Base-by-base conservation (phyloP, 2,329 filamentous ascomycete species). In the Huntiella bhutanensis region DNA sequence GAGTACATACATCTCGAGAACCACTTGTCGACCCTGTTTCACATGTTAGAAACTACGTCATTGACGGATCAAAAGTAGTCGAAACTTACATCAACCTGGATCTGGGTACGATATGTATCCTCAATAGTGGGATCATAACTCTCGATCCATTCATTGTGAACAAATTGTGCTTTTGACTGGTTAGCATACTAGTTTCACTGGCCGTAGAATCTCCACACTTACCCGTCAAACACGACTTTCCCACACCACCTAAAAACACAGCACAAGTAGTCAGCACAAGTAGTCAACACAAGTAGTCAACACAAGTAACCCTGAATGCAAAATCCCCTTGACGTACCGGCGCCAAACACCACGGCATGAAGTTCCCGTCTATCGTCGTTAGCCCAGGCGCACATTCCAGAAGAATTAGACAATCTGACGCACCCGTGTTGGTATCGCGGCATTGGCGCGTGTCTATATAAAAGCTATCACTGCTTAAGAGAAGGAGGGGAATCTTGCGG, bases 91-190 rank as follows among this genome's bases (percentile, higher is more conserved):
- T 94, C 85, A 52, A 94, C 82, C 55, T 86, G 70, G 39, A 82
- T 68, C 54, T 82, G 77, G 51, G 79, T 82, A 51, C 80, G 71
- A 58, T 84, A 84, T 28, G 80, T 81, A 60, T 84, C 80, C 58
- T 84, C 80, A 54, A 84, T 84, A 13, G 80, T 84, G 12, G 80
- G 80, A 59, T 84, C 80, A 62, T 84, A 84, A 60, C 77, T 82
- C 62, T 93, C 85, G 59, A 93, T 88, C 82, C 85, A 92, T 55
- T 92, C 81, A 64, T 91, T 87, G 62, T 91, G 84, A 45, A 93
- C 85, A 57, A 92, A 93, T 69, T 93, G 85, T 56, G 86, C 85
- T 85, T 57, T 56, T 53, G 54, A 13, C 5, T 10, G 11, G 39
- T 41, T 41, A 41, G 33, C 12, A 36, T 22, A 41, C n/a, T 32